These are phyloP conservation scores for Scutellaria galericulata DNA, from an alignment of 257 asterid species.

Conservation along the genomic window DNA sequence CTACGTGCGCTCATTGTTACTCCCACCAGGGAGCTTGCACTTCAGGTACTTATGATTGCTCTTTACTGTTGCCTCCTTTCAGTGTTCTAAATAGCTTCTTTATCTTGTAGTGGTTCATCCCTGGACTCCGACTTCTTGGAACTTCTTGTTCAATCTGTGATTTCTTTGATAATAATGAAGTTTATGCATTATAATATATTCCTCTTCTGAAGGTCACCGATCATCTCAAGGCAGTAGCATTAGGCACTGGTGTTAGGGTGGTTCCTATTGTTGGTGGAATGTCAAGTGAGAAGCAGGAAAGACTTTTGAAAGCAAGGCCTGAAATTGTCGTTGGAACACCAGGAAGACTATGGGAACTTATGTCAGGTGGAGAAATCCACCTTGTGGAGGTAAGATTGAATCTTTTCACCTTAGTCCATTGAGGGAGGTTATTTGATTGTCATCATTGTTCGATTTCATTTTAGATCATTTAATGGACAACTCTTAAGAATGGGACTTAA, in stretches of 20 bases:
- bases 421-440: conserved; percentile 24
- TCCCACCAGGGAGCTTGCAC: conserved; percentile 98
- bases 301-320: conserved; percentile 83
- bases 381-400: conserved; percentile 77
- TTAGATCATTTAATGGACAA: not conserved
- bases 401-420: conserved; percentile 13
- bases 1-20: conserved; percentile 90
- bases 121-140: not conserved
- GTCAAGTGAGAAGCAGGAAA: conserved; percentile 93
- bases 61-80: conserved; percentile 9
- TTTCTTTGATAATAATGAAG: conserved; percentile 4
- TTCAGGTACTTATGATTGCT: conserved; percentile 63
- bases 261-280: conserved; percentile 96
- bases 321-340: conserved; percentile 99
- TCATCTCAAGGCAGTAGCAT: conserved; percentile 80
- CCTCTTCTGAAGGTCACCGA: conserved; percentile 72
- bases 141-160: conserved; percentile 23
- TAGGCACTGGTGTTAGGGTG: conserved; percentile 63
- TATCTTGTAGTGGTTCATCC: not conserved
- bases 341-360: conserved; percentile 97
- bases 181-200: conserved; percentile 28
- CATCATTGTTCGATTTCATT: conserved; percentile 5
- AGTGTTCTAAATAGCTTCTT: conserved; percentile 12
- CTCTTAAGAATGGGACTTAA: not conserved
- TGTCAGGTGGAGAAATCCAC: conserved; percentile 87